phyloP scores from a whole-genome alignment of 352 stramenopile species.

The Globisporangium middletonii region DNA sequence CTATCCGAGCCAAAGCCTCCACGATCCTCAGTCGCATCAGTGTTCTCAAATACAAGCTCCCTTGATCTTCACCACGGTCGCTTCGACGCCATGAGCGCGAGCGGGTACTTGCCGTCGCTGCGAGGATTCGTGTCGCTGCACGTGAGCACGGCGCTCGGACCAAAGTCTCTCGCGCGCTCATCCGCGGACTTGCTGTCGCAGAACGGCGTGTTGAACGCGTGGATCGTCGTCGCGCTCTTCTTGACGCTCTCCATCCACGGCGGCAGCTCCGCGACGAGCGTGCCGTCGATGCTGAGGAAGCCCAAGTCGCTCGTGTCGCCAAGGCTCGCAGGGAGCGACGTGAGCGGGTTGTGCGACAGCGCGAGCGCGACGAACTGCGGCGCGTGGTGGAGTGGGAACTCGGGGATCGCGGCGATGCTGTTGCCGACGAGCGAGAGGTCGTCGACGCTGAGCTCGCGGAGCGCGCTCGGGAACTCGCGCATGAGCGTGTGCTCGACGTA shows the following conservation, averaged over 20 bases:
- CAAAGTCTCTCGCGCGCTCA: constrained; percentile 3
- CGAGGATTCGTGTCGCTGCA: constrained; percentile 15
- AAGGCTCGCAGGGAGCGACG: constrained; percentile 16
- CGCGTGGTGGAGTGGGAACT: constrained; percentile 9
- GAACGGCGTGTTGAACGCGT: constrained; percentile 21
- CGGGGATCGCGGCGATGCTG: constrained; percentile 17
- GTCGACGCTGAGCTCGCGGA: constrained; percentile 13
- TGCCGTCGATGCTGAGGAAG: constrained; percentile 31
- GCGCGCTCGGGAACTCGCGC: constrained; percentile 1
- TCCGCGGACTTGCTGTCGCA: constrained; percentile 9
- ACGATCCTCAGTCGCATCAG: no score
- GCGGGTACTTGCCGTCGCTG: constrained; percentile 9
- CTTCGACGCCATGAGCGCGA: constrained; percentile 5
- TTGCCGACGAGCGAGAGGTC: constrained; percentile 33
- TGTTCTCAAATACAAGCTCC: no score
- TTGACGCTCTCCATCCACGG: constrained; percentile 19
- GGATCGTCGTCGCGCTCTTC: constrained; percentile 22
- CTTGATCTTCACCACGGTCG: constrained; percentile 8
- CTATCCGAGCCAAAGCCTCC: no score
- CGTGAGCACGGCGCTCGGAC: constrained; percentile 10
- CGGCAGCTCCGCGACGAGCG: constrained; percentile 17
- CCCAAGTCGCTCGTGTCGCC: constrained; percentile 18
- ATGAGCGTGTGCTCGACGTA: constrained; percentile 19
- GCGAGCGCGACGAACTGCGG: constrained; percentile 18
- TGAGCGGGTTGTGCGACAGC: constrained; percentile 21